These are phyloP conservation scores for Cetraspora pellucida DNA, from an alignment of 192 early-diverging fungal genomes.

Conservation along the genomic window DNA sequence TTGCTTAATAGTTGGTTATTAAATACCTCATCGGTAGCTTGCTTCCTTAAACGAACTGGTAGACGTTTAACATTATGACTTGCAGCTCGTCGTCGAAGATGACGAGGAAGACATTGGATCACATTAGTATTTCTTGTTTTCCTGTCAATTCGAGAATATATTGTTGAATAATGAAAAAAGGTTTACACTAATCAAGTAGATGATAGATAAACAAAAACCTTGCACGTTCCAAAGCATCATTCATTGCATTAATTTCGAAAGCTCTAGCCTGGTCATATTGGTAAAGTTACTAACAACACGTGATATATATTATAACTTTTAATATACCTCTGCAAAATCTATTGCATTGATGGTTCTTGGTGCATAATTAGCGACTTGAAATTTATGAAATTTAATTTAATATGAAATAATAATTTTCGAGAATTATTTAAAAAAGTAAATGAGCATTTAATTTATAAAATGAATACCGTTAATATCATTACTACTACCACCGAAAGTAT, in stretches of 20 bases:
- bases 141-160: conserved; percentile 39
- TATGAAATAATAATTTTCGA: no score
- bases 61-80: conserved; percentile 93
- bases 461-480: no score
- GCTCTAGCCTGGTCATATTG: conserved; percentile 62
- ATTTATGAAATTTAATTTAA: background rate
- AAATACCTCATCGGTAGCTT: conserved; percentile 72
- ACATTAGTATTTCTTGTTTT: conserved; percentile 61
- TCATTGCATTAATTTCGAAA: conserved; percentile 86
- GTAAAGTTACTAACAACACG: background rate
- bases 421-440: no score
- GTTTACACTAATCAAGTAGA: background rate
- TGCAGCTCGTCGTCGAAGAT: conserved; percentile 90
- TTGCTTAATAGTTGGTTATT: conserved; percentile 6
- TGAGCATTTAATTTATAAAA: no score
- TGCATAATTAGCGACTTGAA: conserved; percentile 22
- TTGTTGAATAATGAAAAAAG: conserved; percentile 4
- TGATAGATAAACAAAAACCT: conserved; percentile 35
- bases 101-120: conserved; percentile 89
- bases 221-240: conserved; percentile 70
- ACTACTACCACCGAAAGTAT: background rate
- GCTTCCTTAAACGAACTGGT: conserved; percentile 77
- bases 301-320: conserved; percentile 2
- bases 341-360: conserved; percentile 55
- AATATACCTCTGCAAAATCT: conserved; percentile 58